Evolutionary conservation across 1,139 yeast genomes (phyloP), one percentile per base, ranked within the genome.

Genomic region (Citeromyces hawaiiensis): DNA sequence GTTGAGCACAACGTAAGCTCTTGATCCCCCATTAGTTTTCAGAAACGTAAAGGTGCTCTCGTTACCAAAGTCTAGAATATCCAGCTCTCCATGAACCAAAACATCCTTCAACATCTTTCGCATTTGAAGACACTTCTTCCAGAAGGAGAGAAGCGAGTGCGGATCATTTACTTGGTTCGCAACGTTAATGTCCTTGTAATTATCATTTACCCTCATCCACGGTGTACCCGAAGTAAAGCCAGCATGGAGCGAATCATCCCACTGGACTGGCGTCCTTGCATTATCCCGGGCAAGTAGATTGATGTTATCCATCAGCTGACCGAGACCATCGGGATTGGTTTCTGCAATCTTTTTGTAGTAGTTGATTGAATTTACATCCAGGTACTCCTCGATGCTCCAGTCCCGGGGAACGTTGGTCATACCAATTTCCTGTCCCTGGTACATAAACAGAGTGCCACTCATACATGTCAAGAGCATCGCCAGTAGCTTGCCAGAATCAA

Each of bases 381-480:
- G 57, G 52, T 72, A 73, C 46, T 72, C 76, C 18, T 56, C 61
- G 39, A 72, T 57, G 16, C 64, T 59, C 77, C 77, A 70, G 29
- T 55, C 51, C 40, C 54, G 47, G 35, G 68, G 66, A 33, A 70
- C 54, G 48, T 74, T 74, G 38, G 66, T 63, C 72, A 68, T 70
- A 37, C 74, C 80, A 43, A 74, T 61, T 51, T 74, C 81, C 52
- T 74, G 80, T 40, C 80, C 80, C 53, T 74, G 79, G 53, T 73
- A 73, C 35, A 74, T 55, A 54, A 63, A 74, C 43, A 72, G 57
- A 6, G 81, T 73, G 39, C 81, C 81, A 21, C 76, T 67, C 47
- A 71, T 61, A 4, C 74, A 48, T 9, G 65, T 47, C 47, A 67
- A 66, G 49, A 73, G 57, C 43, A 69, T 48, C 4, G 76, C 62